Evolutionary conservation across 2,329 filamentous ascomycete species (phyloP), one percentile per base, ranked within the genome.

Genomic region (Pseudogymnoascus sp.): DNA sequence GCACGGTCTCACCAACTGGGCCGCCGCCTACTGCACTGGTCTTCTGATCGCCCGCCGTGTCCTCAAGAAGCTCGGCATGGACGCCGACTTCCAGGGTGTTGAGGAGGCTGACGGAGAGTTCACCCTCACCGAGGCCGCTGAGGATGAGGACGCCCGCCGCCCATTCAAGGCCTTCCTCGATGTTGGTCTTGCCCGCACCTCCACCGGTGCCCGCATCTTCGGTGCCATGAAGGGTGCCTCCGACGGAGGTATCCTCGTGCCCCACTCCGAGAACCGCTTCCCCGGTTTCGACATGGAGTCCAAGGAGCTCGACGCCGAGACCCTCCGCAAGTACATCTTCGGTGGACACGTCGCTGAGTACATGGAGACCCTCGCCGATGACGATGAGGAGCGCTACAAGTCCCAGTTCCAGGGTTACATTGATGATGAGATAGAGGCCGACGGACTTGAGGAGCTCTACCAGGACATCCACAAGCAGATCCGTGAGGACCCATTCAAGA

Each of bases 1-100:
- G 79, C 93, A 99, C 84, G 95, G 95, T 81, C 89, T 99, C 73
- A 97, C 95, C 88, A 99, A 99, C 90, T 99, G 95, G 95, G 88
- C 95, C 72, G 91, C 95, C 71, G 92, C 95, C 76, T 99, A 99
- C 83, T 87, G 91, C 77, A 96, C 92, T 72, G 95, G 95, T 82
- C 91, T 99, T 68, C 88, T 99, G 73, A 88, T 99, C 77, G 95
- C 95, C 79, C 95, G 95, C 81, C 95, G 95, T 80, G 89, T 92
- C 70, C 89, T 99, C 74, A 90, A 88, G 86, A 99, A 99, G 89
- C 91, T 99, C 77, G 90, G 90, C 75, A 84, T 99, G 67, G 93
- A 96, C 77, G 88, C 96, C 82, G 82, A 88, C 77, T 99, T 99
- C 82, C 79, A 86, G 69, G 95, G 95, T 85, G 93, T 99, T 69